phyloP scores from a whole-genome alignment of 2,329 filamentous ascomycete genomes.

The Lachnellula subtilissima region DNA sequence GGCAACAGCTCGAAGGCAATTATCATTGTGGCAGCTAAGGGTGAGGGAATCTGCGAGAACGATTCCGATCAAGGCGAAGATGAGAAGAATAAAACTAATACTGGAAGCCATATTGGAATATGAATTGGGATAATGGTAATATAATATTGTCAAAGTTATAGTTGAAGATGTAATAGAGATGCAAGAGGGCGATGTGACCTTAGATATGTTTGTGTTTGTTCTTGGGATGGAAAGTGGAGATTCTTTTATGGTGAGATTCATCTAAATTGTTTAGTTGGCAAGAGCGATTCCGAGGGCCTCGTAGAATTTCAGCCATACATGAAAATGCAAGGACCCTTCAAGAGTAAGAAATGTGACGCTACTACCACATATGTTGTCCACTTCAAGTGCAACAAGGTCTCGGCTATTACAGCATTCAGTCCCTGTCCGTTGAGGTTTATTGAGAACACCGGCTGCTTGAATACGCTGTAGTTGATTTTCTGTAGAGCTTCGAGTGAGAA shows the following conservation, averaged over 20 bases:
- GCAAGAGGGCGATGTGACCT: not conserved
- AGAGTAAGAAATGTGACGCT: not conserved
- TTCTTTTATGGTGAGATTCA: too few relatives aligned
- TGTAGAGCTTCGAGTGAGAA: not conserved
- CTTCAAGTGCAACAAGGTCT: not conserved
- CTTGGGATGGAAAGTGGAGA: too few relatives aligned
- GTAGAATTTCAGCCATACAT: not conserved
- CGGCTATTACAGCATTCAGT: not conserved
- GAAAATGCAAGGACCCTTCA: not conserved
- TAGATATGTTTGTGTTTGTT: not conserved
- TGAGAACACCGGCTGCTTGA: not conserved
- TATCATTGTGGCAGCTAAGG: slow-evolving; percentile 13
- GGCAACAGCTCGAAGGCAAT: slow-evolving; percentile 20
- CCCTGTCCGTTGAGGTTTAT: not conserved
- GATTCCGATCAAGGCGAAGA: slow-evolving; percentile 3
- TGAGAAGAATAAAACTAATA: not conserved
- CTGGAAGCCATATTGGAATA: not conserved
- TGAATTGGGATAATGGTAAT: not conserved
- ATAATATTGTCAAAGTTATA: not conserved
- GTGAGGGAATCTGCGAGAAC: not conserved
- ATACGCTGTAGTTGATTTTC: not conserved
- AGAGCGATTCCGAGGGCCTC: not conserved
- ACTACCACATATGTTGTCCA: not conserved
- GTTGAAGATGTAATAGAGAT: not conserved
- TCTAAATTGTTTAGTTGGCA: too few relatives aligned